These are phyloP conservation scores for Lactuca sativa DNA, from an alignment of 129 eudicot genomes.

Conservation along the genomic window DNA sequence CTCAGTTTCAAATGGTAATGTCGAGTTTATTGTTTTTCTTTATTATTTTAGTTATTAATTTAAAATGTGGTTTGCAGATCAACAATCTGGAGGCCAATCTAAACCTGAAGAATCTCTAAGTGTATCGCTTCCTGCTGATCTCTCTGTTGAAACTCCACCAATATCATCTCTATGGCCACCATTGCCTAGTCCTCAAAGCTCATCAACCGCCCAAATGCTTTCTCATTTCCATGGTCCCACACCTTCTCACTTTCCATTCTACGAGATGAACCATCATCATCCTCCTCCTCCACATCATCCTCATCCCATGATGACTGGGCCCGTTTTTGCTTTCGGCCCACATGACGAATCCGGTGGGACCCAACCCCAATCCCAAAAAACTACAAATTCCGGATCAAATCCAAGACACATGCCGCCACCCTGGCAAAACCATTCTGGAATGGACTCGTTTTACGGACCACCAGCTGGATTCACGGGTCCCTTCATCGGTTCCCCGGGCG, in stretches of 20 bases:
- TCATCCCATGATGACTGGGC: slow-evolving; percentile 72
- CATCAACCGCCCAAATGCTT: slow-evolving; percentile 68
- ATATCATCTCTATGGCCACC: slow-evolving; percentile 90
- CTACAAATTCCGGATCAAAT: slow-evolving; percentile 44
- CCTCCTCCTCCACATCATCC: background rate
- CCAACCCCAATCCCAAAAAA: slow-evolving; percentile 61
- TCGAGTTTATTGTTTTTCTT: background rate
- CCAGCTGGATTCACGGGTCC: slow-evolving; percentile 85
- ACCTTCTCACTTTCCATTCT: slow-evolving; percentile 87
- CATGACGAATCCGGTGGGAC: slow-evolving; percentile 68
- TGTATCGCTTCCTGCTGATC: slow-evolving; percentile 98
- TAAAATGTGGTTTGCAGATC: slow-evolving; percentile 46
- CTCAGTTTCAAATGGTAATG: slow-evolving; percentile 45
- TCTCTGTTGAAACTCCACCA: slow-evolving; percentile 88
- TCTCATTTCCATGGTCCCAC: slow-evolving; percentile 74
- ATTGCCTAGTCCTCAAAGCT: slow-evolving; percentile 80
- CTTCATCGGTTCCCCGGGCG: slow-evolving; percentile 76
- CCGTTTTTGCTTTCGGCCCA: slow-evolving; percentile 73
- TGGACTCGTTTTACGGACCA: slow-evolving; percentile 84
- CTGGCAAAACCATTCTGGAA: slow-evolving; percentile 86
- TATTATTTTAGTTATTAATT: background rate
- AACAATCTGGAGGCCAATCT: slow-evolving; percentile 58
- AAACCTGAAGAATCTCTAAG: slow-evolving; percentile 71
- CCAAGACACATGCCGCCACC: slow-evolving; percentile 59
- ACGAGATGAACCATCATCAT: slow-evolving; percentile 73